Evolutionary conservation across 768 basidiomycete species (phyloP), one percentile per base, ranked within the genome.

Genomic region (Exsudoporus frostii): DNA sequence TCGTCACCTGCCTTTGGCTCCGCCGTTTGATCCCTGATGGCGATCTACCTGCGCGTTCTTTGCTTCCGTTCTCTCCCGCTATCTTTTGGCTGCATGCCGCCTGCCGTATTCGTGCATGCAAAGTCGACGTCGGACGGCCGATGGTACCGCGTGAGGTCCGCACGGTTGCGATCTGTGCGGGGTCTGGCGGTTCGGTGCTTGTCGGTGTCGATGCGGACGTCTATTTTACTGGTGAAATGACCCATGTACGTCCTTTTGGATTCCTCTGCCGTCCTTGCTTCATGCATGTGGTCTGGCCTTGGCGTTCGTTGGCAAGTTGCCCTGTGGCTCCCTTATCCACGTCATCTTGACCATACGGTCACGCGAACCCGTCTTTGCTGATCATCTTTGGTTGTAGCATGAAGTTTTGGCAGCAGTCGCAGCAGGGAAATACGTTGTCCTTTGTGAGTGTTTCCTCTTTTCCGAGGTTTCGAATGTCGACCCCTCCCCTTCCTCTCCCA

Each of bases 141-240:
- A 39, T 57, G 57, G n/a, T 61, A 39, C 38, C 60, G 50, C 62
- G 66, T 56, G 60, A 69, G 57, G 63, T 88, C 46, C 71, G 73
- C 51, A 83, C 84, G 27, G 79, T 97, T 52, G 94, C 90, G 47
- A 86, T 98, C 54, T 97, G 95, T 69, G 94, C 94, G 33, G 96
- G 96, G 33, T 86, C 88, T 27, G 95, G 93, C 45, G 88, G 82
- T 2, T 86, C 86, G 40, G 76, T 95, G 68, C 79, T 98, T 44
- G 69, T 76, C 19, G 85, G 82, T 45, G 76, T 82, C 36, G 71
- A 81, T 42, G 94, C 93, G 36, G 94, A 97, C 69, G 81, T 94
- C 24, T 92, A 90, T 69, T 78, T 94, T 62, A 98, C 96, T 3
- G 96, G 96, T 9, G 93, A 98, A 73, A 90, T 95, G 89, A 69